Evolutionary conservation across 768 basidiomycete genomes (phyloP).

Genomic region (Amylocystis lapponica): DNA sequence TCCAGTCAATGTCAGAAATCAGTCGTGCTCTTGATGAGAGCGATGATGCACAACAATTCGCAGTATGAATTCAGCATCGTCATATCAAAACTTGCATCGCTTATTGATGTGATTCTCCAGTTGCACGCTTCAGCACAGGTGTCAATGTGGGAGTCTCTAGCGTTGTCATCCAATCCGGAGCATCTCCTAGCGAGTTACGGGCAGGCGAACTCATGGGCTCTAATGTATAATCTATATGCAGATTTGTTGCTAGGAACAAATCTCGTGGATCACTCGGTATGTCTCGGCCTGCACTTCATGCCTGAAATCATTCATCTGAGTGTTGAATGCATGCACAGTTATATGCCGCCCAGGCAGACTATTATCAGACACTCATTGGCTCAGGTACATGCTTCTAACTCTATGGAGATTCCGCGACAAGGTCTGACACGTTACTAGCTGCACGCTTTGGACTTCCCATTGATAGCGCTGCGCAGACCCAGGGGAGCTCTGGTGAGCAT

Average conservation of each 20-base stretch:
- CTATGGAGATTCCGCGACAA: too few species aligned
- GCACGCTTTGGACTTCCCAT: not conserved
- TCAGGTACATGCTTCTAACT: too few species aligned
- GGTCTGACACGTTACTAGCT: too few species aligned
- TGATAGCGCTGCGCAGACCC: not conserved
- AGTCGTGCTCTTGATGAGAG: conserved; percentile 7
- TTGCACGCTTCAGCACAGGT: not conserved
- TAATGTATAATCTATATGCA: conserved; percentile 10
- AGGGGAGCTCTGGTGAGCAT: conserved; percentile 1
- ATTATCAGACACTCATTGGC: not conserved
- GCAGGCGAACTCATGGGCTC: conserved; percentile 3
- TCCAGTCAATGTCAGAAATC: conserved; percentile 18
- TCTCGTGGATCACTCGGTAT: conserved; percentile 1
- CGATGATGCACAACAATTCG: conserved; percentile 10
- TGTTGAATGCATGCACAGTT: too few species aligned
- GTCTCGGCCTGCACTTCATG: too few species aligned
- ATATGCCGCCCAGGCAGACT: not conserved
- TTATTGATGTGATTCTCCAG: not conserved
- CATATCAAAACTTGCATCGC: too few species aligned
- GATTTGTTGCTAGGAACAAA: conserved; percentile 5
- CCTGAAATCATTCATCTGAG: too few species aligned
- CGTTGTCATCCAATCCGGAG: not conserved
- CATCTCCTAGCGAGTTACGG: conserved; percentile 4
- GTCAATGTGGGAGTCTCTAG: conserved; percentile 3
- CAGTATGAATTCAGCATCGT: conserved; percentile 4